Percentiles rank a stretch among this genome's conserved stretches.
phyloP scores from a whole-genome alignment of 495 filamentous ascomycete genomes.

The Aspergillus sclerotiicarbonarius region DNA sequence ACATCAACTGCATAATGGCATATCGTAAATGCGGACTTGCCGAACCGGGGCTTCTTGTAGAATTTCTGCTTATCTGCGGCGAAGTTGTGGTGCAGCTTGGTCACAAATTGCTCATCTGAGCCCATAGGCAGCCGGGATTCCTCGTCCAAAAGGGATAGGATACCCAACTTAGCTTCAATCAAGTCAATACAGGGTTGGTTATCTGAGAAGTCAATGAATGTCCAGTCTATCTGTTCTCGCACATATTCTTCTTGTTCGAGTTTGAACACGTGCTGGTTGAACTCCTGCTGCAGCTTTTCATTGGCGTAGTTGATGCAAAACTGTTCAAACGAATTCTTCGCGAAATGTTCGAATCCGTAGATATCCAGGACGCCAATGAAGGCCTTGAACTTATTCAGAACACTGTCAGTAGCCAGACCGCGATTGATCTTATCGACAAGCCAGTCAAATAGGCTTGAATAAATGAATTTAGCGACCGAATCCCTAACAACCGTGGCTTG shows the following conservation, averaged over 20 bases:
- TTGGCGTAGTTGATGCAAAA: slow-evolving; percentile 99
- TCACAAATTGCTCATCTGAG: slow-evolving; percentile 96
- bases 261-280: slow-evolving; percentile 99
- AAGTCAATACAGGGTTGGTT: slow-evolving; percentile 99
- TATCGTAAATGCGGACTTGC: slow-evolving; percentile 96
- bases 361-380: slow-evolving; percentile 99
- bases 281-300: slow-evolving; percentile 98
- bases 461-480: slow-evolving; percentile 98
- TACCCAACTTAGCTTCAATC: slow-evolving; percentile 94
- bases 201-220: slow-evolving; percentile 99
- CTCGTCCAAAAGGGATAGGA: slow-evolving; percentile 90
- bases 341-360: slow-evolving; percentile 99
- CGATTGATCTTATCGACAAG: slow-evolving; percentile 92
- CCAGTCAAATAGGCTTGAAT: slow-evolving; percentile 98
- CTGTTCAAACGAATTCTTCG: slow-evolving; percentile 99
- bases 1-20: slow-evolving; percentile 99
- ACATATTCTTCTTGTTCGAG: slow-evolving; percentile 99
- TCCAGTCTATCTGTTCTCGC: slow-evolving; percentile 97
- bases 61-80: slow-evolving; percentile 89
- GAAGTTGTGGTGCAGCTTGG: slow-evolving; percentile 94
- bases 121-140: slow-evolving; percentile 96
- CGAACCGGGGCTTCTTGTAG: slow-evolving; percentile 97
- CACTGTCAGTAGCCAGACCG: slow-evolving; percentile 85
- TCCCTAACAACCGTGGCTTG: slow-evolving; percentile 94
- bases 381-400: slow-evolving; percentile 74